phyloP scores from a whole-genome alignment of 345 rosid species.

The Populus simonii region DNA sequence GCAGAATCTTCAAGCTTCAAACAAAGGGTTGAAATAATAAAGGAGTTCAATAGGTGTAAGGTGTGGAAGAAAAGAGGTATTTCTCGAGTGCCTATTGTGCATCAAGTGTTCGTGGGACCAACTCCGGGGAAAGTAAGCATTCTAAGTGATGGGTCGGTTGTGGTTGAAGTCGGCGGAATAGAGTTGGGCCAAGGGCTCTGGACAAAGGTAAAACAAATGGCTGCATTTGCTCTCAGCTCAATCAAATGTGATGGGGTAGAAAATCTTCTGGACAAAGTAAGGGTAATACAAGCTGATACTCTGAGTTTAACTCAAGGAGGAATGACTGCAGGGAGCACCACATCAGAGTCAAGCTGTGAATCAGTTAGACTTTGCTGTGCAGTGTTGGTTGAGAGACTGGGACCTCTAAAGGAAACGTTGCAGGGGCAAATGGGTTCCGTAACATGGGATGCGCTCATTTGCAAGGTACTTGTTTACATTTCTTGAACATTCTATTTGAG shows the following conservation, averaged over 20 bases:
- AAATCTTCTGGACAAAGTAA: constrained; percentile 54
- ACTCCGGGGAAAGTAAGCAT: constrained; percentile 87
- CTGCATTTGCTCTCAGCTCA: constrained; percentile 74
- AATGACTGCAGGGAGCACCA: constrained; percentile 74
- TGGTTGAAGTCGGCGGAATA: constrained; percentile 85
- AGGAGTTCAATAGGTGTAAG: constrained; percentile 53
- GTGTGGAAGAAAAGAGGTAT: constrained; percentile 74
- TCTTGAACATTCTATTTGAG: neutral
- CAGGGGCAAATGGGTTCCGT: constrained; percentile 47
- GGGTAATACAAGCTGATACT: constrained; percentile 69
- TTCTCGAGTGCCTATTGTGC: constrained; percentile 63
- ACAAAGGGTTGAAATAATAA: constrained; percentile 44
- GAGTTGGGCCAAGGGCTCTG: constrained; percentile 95
- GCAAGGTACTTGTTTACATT: constrained; percentile 46
- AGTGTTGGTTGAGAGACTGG: constrained; percentile 62
- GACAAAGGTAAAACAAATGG: constrained; percentile 92
- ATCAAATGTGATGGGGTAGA: constrained; percentile 41
- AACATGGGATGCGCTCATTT: constrained; percentile 66
- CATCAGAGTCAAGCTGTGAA: constrained; percentile 84
- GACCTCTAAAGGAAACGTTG: constrained; percentile 45
- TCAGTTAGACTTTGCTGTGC: constrained; percentile 72
- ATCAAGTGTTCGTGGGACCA: constrained; percentile 40
- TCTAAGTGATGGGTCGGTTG: constrained; percentile 81
- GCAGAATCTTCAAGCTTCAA: constrained; percentile 47
- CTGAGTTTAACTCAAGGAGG: constrained; percentile 78